Conservation (phyloP, 129 eudicot genomes). For the Arctium minus region DNA sequence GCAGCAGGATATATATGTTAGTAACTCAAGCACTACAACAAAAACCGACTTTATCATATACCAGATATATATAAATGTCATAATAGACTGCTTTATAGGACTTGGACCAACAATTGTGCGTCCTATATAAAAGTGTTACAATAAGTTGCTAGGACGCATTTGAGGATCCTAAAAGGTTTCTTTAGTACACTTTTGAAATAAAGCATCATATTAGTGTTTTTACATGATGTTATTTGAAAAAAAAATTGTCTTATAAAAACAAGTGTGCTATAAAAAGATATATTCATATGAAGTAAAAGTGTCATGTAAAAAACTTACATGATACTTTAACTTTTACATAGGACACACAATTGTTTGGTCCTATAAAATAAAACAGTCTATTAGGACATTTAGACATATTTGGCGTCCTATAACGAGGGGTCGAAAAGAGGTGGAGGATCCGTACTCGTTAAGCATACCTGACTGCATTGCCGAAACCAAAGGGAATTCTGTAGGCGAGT, state of each 20-base stretch:
- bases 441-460: conserved; percentile 28
- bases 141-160: background rate
- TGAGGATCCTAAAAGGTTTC: background rate
- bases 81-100: too few relatives aligned
- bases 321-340: too few relatives aligned
- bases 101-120: background rate
- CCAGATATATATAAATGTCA: background rate
- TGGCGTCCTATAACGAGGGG: background rate
- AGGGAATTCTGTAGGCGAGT: conserved; percentile 41
- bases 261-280: too few relatives aligned
- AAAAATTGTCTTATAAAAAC: background rate
- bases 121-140: background rate
- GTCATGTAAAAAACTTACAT: too few relatives aligned
- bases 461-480: conserved; percentile 52
- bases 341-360: background rate
- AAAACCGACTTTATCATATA: too few relatives aligned
- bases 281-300: too few relatives aligned
- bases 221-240: background rate
- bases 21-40: background rate
- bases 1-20: too few relatives aligned
- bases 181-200: background rate
- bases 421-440: background rate
- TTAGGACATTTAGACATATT: background rate
- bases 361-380: background rate
- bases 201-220: background rate